Base-by-base conservation (phyloP, 2,329 filamentous ascomycete genomes). In the Byssothecium circinans region DNA sequence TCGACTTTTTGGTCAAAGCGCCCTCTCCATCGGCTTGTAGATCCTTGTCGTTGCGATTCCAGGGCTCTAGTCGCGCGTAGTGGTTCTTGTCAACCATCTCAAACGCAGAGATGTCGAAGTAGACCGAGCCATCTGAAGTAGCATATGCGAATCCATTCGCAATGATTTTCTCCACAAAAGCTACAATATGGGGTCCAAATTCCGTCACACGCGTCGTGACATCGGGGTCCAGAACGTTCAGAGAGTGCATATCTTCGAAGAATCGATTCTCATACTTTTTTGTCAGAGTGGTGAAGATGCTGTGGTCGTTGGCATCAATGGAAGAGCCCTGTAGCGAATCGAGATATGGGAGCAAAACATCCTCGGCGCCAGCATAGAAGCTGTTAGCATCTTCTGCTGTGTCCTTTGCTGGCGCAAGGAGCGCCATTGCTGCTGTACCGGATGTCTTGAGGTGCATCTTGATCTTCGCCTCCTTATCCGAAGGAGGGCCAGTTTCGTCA, bases 21-120 rank as follows among this genome's bases (percentile, higher is more conserved):
- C 92, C 92, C 67, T 97, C 94, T 8, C 92, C 92, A 60, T 97
- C 92, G 7, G 90, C 90, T 58, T 88, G 85, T 19, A 96, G 75
- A 3, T 85, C 85, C 67, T 90, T 87, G 73, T 97, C 87, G 51
- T 89, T 90, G 45, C 87, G 81, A 69, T 87, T 94, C 75, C 91
- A 90, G 0, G 92, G 92, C 47, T 91, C 85, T 20, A 97, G 75
- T 5, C 90, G 81, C 3, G 91, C 89, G 66, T 97, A 97, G 2
- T 84, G 82, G 67, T 96, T 91, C 0, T 91, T 91, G 8, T 60
- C 55, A 0, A 83, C 84, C 57, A 84, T 83, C 68, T 96, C 91
- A 63, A 96, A 97, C 0, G 88, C 83, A 4, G 80, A 77, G 55
- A 95, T 96, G 61, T 96, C 92, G 54, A 96, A 97, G 72, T 96